Base-by-base conservation (phyloP, 805 yeast genomes). In the Groenewaldozyma tartarivorans region DNA sequence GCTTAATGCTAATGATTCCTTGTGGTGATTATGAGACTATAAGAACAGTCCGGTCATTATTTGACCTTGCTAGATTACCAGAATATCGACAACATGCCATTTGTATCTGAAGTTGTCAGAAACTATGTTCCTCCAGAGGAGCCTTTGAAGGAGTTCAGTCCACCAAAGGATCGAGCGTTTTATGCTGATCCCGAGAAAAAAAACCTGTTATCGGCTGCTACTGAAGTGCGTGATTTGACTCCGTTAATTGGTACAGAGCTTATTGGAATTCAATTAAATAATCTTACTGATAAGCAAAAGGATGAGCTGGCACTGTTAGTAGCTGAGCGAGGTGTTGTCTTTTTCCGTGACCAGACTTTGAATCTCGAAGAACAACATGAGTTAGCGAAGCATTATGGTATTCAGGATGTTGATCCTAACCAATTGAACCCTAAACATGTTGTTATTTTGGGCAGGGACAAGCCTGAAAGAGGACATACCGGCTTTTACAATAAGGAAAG, bases 241-340 rank as follows among this genome's bases (percentile, higher is more conserved):
- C 88, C 90, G 35, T 78, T 74, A 52, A 63, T 81, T 36, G 90
- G 88, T n/a, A 61, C 77, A n/a, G 81, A 75, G 49, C 61, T 81
- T 36, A 57, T 56, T 21, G 82, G 82, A 18, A 55, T 81, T 13
- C 41, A 81, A 55, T 63, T 81, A 34, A 72, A 79, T 4, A 58
- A 66, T 30, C 63, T 81, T 41, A 58, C 68, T 40, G 67, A 66
- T 37, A 60, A 62, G 16, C 84, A 73, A 22, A 77, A 75, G 56
- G 79, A 81, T 50, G 74, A 70, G 44, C 58, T 70, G 45, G 75
- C 75, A 4, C 48, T 68, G n/a, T 51, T 68, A 29, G 55, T 69
- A 13, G 64, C 73, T 4, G 71, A 69, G 55, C 61, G 75, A 44
- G 69, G 67, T 20, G 75, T 70, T 35, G 75, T 71, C 3, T 69